Conservation (phyloP, 2,329 filamentous ascomycete species). For the Monilinia fructicola region DNA sequence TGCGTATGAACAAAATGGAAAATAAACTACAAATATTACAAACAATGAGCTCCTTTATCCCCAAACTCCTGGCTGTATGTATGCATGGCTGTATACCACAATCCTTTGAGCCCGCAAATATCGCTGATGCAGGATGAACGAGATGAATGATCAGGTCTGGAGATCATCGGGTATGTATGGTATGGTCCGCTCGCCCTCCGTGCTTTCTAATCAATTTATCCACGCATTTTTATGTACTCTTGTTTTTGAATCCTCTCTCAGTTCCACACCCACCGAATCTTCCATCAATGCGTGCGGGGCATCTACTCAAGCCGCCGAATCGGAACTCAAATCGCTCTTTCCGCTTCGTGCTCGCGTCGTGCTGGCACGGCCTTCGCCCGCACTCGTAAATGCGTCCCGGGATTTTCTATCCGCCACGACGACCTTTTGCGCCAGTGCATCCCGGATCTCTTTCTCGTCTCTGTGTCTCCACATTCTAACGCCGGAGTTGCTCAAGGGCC, state of each 20-base stretch:
- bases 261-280: background rate
- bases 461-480: slow-evolving; percentile 47
- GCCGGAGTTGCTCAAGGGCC: slow-evolving; percentile 44
- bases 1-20: no score
- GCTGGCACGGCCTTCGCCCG: background rate
- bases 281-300: background rate
- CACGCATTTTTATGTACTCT: background rate
- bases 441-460: slow-evolving; percentile 47
- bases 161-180: no score
- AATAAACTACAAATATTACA: no score
- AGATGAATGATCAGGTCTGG: no score
- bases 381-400: slow-evolving; percentile 3
- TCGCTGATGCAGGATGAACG: no score
- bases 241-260: background rate
- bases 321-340: slow-evolving; percentile 12
- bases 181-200: background rate
- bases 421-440: slow-evolving; percentile 38
- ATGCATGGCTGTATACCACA: no score
- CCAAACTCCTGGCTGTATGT: no score
- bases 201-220: background rate
- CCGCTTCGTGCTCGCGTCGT: background rate
- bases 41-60: no score
- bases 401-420: slow-evolving; percentile 26
- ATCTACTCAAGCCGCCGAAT: background rate
- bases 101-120: no score